Conservation (phyloP, 768 basidiomycete genomes). For the Boletus eberwhitei region DNA sequence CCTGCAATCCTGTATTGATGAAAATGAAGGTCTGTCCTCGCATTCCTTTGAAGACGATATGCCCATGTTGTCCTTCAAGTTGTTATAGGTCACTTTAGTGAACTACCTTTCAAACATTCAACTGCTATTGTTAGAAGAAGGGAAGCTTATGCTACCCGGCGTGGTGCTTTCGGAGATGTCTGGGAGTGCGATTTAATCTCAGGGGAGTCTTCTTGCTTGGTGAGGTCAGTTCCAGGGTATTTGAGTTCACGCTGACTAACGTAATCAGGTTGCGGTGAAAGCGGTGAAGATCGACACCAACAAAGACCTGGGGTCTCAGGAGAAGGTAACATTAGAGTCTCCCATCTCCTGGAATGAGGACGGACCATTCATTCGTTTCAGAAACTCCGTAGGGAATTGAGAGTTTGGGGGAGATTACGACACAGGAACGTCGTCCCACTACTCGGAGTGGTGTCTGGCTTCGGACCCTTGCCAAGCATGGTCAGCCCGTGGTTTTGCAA, state of each 20-base stretch:
- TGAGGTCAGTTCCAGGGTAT: background rate
- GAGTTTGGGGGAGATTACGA: slow-evolving; percentile 12
- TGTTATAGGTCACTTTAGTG: slow-evolving; percentile 4
- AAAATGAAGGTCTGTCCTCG: slow-evolving; percentile 6
- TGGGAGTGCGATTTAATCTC: slow-evolving; percentile 23
- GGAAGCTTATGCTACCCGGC: background rate
- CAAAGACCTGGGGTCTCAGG: background rate
- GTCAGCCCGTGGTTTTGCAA: slow-evolving; percentile 34
- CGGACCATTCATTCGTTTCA: background rate
- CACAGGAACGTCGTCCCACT: slow-evolving; percentile 31
- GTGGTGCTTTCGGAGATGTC: slow-evolving; percentile 21
- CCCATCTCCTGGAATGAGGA: background rate
- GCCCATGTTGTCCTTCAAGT: background rate
- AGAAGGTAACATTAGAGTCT: slow-evolving; percentile 12
- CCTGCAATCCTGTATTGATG: slow-evolving; percentile 1
- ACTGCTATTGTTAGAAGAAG: slow-evolving; percentile 4
- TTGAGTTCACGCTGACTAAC: background rate
- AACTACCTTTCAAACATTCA: slow-evolving; percentile 6
- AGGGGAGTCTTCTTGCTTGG: slow-evolving; percentile 1
- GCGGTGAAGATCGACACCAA: slow-evolving; percentile 1
- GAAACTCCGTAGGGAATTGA: slow-evolving; percentile 31
- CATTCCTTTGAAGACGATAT: background rate
- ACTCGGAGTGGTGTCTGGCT: slow-evolving; percentile 27
- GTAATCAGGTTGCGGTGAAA: slow-evolving; percentile 22
- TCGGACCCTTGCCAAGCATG: slow-evolving; percentile 30